These are phyloP conservation scores for Tephrocybe sp. DNA, from an alignment of 768 basidiomycete species.

Conservation along the genomic window DNA sequence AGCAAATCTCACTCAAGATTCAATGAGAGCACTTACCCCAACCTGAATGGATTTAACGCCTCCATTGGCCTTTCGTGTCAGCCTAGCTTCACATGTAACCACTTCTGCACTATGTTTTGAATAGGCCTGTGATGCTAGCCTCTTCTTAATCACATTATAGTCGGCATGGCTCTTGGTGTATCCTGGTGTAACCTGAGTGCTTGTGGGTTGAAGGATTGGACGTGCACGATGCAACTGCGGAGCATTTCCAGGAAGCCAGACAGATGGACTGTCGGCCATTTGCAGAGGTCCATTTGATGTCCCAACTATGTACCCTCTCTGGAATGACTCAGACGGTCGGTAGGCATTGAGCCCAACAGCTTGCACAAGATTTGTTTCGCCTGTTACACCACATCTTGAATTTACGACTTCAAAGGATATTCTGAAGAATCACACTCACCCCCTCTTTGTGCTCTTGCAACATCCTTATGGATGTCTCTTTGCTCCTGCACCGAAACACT, in stretches of 20 bases:
- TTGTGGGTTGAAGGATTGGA: not conserved
- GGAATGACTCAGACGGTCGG: too few species aligned
- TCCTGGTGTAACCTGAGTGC: not conserved
- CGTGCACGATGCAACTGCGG: not conserved
- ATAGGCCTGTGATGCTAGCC: constrained; percentile 2
- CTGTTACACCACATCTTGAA: not conserved
- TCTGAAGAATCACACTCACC: too few species aligned
- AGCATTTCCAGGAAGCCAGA: not conserved
- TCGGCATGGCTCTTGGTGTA: not conserved
- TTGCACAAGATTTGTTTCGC: not conserved
- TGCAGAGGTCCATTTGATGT: not conserved
- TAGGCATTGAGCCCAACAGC: not conserved
- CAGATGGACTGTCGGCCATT: not conserved
- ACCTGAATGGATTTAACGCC: not conserved
- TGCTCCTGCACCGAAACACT: not conserved
- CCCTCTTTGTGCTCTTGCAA: not conserved
- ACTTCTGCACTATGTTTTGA: not conserved
- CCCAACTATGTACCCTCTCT: not conserved
- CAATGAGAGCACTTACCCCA: not conserved
- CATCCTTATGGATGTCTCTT: not conserved
- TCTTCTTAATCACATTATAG: not conserved
- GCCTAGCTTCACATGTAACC: not conserved
- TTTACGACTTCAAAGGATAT: too few species aligned
- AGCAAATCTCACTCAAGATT: too few species aligned
- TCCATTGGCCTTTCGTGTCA: not conserved